Evolutionary conservation across 2,329 filamentous ascomycete genomes (phyloP), one percentile per base, ranked within the genome.

Genomic region (Xenosphaeropsis pyriputrescens): DNA sequence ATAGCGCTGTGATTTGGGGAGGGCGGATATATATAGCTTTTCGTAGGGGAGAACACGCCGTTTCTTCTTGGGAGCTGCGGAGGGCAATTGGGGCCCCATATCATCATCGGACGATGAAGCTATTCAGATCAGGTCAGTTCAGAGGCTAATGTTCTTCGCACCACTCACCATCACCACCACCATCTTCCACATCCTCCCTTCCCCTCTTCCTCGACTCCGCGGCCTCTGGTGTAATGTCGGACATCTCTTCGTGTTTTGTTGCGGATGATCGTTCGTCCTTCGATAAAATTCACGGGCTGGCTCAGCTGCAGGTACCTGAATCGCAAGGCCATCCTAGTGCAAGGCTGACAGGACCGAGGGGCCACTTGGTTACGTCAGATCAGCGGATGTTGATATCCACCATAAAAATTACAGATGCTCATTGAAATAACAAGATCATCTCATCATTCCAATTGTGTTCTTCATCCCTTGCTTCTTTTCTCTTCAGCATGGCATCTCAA

Each of bases 1-100:
- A 62, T 98, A 98, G 34, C 85, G 80, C 29, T 69, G 53, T 15
- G 85, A 83, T 36, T 73, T 74, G 4, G 91, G 91, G 29, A 98
- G 71, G 30, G 91, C 89, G 41, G 85, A 84, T 45, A 96, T 67
- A 60, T 95, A 96, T 51, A 96, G 77, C 58, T 91, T 94, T 62
- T 96, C 89, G 63, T 95, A 89, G 2, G 85, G 85, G 2, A 98
- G 75, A 50, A 84, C 84, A 50, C 88, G 75, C 45, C 84, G 79
- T 64, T 94, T 95, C 70, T 93, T 93, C 66, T 89, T 89, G 39
- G 77, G 82, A 2, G 79, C 75, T 36, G 78, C 72, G 2, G 85
- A 81, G 32, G 91, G 89, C 19, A 96, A 72, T 49, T 89, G 81
- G 18, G 91, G 91, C 32, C 91, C 91, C 64, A 95, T 91, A 55